Base-by-base conservation (phyloP, 495 filamentous ascomycete genomes). In the Aspergillus conjunctus region DNA sequence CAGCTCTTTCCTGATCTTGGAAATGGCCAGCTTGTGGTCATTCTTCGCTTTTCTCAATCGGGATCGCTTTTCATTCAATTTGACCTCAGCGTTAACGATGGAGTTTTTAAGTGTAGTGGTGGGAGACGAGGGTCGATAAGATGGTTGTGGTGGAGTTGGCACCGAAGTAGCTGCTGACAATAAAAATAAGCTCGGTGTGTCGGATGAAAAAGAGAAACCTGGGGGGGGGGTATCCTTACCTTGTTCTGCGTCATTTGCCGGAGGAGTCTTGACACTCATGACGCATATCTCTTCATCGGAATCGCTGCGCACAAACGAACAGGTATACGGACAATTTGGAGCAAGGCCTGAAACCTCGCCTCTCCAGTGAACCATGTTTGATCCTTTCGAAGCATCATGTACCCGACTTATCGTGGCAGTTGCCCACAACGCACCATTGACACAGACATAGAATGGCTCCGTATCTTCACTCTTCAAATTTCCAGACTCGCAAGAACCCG, bases 261-360 rank as follows among this genome's bases (percentile, higher is more conserved):
- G 79, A 56, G 88, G 84, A 18, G 92, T 96, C 73, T 91, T 89
- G 68, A 96, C 84, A 76, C 85, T 91, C 30, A 88, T 87, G 37
- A 84, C 87, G 69, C 88, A 93, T 34, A 97, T 81, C 60, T 91
- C 81, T 66, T 86, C 81, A 50, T 87, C 83, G 57, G 87, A 91
- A 68, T 84, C 82, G 57, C 85, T 88, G 62, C 88, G 87, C 61
- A 95, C 80, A 68, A 96, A 93, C 67, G 93, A 90, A 70, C 87
- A 92, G 58, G 85, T 85, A 72, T 96, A 97, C 66, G 87, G 92
- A 56, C 90, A 92, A 66, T 88, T 82, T 8, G 92, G 89, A 14
- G 91, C 91, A 41, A 97, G 85, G 46, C 92, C 92, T 52, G 90
- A 94, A 31, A 97, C 91, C 73, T 95, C 91, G 43, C 91, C 92